Conservation (phyloP, 108 stramenopile species). For the Cyclostephanos tholiformis region DNA sequence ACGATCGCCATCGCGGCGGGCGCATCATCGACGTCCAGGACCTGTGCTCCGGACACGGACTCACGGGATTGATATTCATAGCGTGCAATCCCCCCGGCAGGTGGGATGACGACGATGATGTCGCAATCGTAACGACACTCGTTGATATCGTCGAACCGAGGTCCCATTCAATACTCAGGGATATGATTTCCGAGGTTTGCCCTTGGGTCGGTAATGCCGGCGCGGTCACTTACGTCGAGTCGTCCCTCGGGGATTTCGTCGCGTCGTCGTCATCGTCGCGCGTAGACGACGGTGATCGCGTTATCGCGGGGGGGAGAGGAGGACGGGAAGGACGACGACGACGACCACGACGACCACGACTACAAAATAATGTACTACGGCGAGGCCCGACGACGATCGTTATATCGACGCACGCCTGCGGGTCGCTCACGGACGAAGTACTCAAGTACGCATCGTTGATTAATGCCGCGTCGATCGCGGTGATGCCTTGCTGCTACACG, state of each 20-base stretch:
- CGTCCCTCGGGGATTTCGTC: slow-evolving; percentile 36
- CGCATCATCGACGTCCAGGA: slow-evolving; percentile 43
- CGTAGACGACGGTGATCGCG: background rate
- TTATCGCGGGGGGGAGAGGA: background rate
- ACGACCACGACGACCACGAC: background rate
- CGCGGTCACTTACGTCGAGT: slow-evolving; percentile 18
- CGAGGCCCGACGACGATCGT: slow-evolving; percentile 30
- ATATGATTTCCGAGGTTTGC: slow-evolving; percentile 52
- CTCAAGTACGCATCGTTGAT: slow-evolving; percentile 26
- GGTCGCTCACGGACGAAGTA: slow-evolving; percentile 51
- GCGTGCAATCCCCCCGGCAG: slow-evolving; percentile 60
- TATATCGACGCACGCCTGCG: slow-evolving; percentile 56
- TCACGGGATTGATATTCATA: slow-evolving; percentile 60
- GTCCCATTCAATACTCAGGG: slow-evolving; percentile 49
- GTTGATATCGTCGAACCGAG: slow-evolving; percentile 49
- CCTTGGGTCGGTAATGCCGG: slow-evolving; percentile 46
- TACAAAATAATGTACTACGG: background rate
- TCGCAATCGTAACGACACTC: slow-evolving; percentile 20
- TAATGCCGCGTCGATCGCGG: slow-evolving; percentile 41
- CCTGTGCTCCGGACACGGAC: slow-evolving; percentile 57
- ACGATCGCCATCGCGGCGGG: background rate
- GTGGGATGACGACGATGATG: background rate
- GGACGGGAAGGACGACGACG: background rate
- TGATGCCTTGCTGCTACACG: slow-evolving; percentile 68
- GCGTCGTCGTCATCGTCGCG: background rate